Evolutionary conservation across 345 rosid species (phyloP).

Genomic region (Erodium maritimum): DNA sequence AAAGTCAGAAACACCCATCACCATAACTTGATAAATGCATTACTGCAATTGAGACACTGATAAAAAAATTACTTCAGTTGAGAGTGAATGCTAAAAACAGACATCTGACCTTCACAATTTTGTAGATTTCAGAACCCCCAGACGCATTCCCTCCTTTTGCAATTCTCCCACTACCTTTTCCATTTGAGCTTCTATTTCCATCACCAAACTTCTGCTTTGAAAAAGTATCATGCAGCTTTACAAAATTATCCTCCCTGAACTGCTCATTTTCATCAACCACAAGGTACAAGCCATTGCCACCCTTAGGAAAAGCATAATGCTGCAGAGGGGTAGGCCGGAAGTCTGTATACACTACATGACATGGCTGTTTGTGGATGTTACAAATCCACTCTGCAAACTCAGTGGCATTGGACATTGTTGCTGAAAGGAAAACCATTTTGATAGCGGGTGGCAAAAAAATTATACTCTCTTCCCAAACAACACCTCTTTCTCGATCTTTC

Average conservation of each 20-base stretch:
- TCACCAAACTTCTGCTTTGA: conserved; percentile 51
- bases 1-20: not conserved
- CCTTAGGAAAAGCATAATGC: conserved; percentile 92
- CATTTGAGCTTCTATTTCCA: conserved; percentile 42
- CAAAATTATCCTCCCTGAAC: conserved; percentile 81
- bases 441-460: conserved; percentile 88
- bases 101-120: conserved; percentile 77
- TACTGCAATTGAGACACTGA: too few species aligned
- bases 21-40: not conserved
- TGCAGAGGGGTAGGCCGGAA: conserved; percentile 97
- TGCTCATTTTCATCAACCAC: conserved; percentile 95
- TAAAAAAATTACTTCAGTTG: conserved; percentile 2
- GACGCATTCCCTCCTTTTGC: conserved; percentile 64
- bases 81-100: conserved; percentile 8
- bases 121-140: conserved; percentile 82
- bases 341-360: conserved; percentile 96
- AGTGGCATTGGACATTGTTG: conserved; percentile 98
- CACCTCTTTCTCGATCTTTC: conserved; percentile 97
- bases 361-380: conserved; percentile 84
- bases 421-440: conserved; percentile 97
- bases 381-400: conserved; percentile 99
- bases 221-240: conserved; percentile 82
- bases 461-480: conserved; percentile 99
- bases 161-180: conserved; percentile 71
- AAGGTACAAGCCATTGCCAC: conserved; percentile 83